Percentiles rank a stretch among this genome's conserved stretches.
Evolutionary conservation across 176 grass and related monocot species (phyloP).

Genomic region (Oryza glaberrima): DNA sequence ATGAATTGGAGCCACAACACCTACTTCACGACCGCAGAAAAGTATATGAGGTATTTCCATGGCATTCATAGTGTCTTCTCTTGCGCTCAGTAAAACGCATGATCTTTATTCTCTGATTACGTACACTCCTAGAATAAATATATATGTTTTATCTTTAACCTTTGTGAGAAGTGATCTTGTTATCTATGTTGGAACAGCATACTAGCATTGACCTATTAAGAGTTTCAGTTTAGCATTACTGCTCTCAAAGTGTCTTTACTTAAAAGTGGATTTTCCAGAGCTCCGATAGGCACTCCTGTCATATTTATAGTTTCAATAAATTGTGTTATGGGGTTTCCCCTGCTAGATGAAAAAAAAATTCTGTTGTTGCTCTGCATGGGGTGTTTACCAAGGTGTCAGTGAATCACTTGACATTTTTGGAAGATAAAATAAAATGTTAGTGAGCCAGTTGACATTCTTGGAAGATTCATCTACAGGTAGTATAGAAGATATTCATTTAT

Average conservation of each 20-base stretch:
- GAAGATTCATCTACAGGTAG: neutral
- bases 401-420: neutral
- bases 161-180: conserved; percentile 5
- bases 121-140: neutral
- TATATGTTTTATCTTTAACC: conserved; percentile 25
- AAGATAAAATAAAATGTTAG: neutral
- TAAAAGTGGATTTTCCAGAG: conserved; percentile 21
- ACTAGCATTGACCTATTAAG: conserved; percentile 2
- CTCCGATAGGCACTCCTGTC: conserved; percentile 4
- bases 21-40: conserved; percentile 97
- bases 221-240: conserved; percentile 24
- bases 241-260: neutral
- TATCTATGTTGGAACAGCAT: conserved; percentile 26
- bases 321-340: neutral
- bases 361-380: neutral
- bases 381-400: neutral
- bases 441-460: neutral
- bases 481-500: neutral
- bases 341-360: neutral
- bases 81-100: conserved; percentile 13
- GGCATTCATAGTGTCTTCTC: conserved; percentile 31
- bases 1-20: conserved; percentile 90
- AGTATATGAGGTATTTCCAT: conserved; percentile 85
- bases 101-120: conserved; percentile 20
- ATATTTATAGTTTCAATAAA: conserved; percentile 4